phyloP scores from a whole-genome alignment of 805 yeast genomes.

The Blastobotrys terrestris region DNA sequence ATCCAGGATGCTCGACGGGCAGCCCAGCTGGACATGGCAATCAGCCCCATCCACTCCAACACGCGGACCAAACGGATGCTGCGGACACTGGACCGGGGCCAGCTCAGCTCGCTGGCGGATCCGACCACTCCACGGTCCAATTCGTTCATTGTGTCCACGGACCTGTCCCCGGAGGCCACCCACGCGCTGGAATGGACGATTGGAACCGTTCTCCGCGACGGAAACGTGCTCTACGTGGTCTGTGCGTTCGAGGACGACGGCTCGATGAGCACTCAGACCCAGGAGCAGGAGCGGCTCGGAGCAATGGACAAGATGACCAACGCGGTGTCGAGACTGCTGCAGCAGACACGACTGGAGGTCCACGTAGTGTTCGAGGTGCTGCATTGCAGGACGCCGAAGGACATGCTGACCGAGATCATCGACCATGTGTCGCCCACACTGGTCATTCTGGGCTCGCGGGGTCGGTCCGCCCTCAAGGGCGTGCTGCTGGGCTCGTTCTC shows the following conservation, averaged over 20 bases:
- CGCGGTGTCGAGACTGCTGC: conserved; percentile 40
- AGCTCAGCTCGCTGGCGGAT: conserved; percentile 43
- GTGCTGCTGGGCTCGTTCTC: conserved; percentile 68
- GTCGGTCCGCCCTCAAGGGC: conserved; percentile 65
- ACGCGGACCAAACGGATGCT: conserved; percentile 51
- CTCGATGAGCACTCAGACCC: conserved; percentile 9
- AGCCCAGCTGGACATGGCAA: conserved; percentile 43
- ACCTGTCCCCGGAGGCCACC: conserved; percentile 72
- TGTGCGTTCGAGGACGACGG: conserved; percentile 33
- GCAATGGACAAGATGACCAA: conserved; percentile 41
- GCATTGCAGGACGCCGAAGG: conserved; percentile 71
- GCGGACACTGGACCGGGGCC: conserved; percentile 64
- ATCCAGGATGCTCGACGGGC: conserved; percentile 58
- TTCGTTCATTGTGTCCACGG: conserved; percentile 72
- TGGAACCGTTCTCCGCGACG: conserved; percentile 78
- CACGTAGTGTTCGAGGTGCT: conserved; percentile 68
- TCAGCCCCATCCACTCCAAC: conserved; percentile 52
- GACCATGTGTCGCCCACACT: conserved; percentile 67
- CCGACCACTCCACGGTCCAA: conserved; percentile 28
- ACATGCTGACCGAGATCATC: conserved; percentile 60
- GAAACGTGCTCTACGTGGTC: conserved; percentile 71
- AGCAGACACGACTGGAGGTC: conserved; percentile 62
- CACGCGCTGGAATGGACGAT: conserved; percentile 85
- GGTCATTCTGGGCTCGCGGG: conserved; percentile 72
- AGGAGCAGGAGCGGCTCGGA: conserved; percentile 37